Evolutionary conservation across 2,329 filamentous ascomycete genomes (phyloP), one percentile per base, ranked within the genome.

Genomic region (Alternaria atra): DNA sequence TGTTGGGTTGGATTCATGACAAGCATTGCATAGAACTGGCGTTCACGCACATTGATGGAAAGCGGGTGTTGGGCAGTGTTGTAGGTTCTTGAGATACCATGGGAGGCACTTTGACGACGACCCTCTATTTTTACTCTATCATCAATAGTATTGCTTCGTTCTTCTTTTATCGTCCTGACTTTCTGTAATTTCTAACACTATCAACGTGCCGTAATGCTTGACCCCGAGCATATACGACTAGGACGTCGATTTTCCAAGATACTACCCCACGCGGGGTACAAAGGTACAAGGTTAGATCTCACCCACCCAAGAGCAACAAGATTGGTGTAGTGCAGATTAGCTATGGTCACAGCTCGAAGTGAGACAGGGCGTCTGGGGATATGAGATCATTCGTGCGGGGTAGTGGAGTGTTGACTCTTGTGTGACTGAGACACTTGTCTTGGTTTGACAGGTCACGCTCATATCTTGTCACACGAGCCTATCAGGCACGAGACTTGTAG

Each of bases 321-420:
- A 61, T 40, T 10, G 27, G 46, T 29, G 63, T 62, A 39, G 63
- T 66, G 56, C 61, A 58, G 8, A 64, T 64, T 61, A 58, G 32
- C 53, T 58, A 48, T 60, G 58, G 63, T 59, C 58, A 64, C 61
- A 66, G 65, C 58, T 61, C 61, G 51, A 30, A 12, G 39, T 54
- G n/a, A 42, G 32, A 58, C 54, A 23, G 25, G n/a, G 17, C 46
- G 25, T 37, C 32, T 47, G 40, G 20, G 46, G 23, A 20, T 37
- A 20, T 25, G 30, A 27, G 52, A 42, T 37, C 20, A 56, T 52
- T 39, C 15, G 47, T 52, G 58, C 40, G 53, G 35, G 58, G 58
- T 61, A 52, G 53, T 48, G 42, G 53, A 42, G 53, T 52, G 35
- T 57, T 50, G 47, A 51, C 44, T 51, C 44, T 44, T 40, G 46